Base-by-base conservation (phyloP, 306 rosid species). In the Trifolium fragiferum region DNA sequence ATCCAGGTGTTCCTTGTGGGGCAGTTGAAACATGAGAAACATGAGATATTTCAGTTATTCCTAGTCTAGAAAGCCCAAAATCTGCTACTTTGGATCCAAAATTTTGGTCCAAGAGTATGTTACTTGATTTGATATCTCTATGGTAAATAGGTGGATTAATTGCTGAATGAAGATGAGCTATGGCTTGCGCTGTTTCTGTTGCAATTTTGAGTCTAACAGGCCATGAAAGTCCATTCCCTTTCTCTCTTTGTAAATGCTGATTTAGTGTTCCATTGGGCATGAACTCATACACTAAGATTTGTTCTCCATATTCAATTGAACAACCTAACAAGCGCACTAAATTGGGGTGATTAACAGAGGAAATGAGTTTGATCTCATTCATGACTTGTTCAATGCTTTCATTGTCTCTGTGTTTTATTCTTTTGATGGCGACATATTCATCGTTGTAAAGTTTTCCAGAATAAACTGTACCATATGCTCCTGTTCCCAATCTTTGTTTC, bases 1-100 rank as follows among this genome's bases (percentile, higher is more conserved):
- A 94, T 5, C 99, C 99, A 2, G 96, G 99, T 5, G 99, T 94
- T 19, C 99, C 99, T 19, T 94, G 99, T 3, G 99, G 99, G 2
- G 93, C 97, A 0, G 99, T 94, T 62, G 99, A 94, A 73, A 94
- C 85, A 75, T n/a, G n/a, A n/a, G n/a, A n/a, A n/a, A n/a, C n/a
- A n/a, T 92, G 95, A 4, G 99, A 94, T 47, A 61, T 86, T 81
- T 94, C 99, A 0, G 83, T 77, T 84, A 87, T 80, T 1, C 98
- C 99, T 46, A 86, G 85, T 72, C 99, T 88, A 0, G 97, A 94
- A 68, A 94, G 99, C 51, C 99, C 99, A 68, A 94, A 94, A 73
- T 94, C 99, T 43, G 97, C 97, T 11, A 94, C 93, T 75, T 89
- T 94, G 5, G 97, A 86, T 50, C 86, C 78, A 54, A 92, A 86